Percentiles rank a stretch among this genome's conserved stretches.
These are phyloP conservation scores for Aspergillus panamensis DNA, from an alignment of 495 filamentous ascomycete genomes.

Conservation along the genomic window DNA sequence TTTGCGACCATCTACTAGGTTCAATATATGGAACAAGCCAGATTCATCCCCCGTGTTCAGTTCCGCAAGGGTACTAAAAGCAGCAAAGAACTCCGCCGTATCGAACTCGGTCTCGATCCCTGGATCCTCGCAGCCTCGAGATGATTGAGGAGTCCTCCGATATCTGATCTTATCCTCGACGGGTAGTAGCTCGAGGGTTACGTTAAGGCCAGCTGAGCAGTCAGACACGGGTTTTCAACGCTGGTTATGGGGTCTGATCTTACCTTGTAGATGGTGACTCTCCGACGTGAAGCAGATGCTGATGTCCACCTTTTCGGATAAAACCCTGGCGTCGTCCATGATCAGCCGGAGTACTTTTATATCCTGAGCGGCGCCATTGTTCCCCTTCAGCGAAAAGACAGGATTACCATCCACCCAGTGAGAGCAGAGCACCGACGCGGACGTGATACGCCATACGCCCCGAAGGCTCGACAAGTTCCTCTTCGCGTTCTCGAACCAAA, in stretches of 20 bases:
- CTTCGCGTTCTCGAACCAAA: background rate
- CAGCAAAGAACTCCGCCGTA: background rate
- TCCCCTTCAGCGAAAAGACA: background rate
- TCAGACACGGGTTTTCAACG: background rate
- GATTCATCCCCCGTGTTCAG: background rate
- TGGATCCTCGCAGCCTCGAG: background rate
- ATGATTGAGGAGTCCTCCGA: background rate
- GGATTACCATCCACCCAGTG: background rate
- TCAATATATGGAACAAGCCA: background rate
- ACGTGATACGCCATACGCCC: background rate
- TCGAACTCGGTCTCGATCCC: background rate
- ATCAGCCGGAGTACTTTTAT: background rate
- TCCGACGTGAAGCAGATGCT: background rate
- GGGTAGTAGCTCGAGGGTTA: background rate
- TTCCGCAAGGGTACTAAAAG: background rate
- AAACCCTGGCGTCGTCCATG: background rate
- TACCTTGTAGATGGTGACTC: background rate
- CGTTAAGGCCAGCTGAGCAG: background rate
- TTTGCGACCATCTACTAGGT: too few species aligned
- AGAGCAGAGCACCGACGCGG: background rate
- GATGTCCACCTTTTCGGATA: background rate
- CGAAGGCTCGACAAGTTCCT: background rate
- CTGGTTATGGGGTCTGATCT: background rate
- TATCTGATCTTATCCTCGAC: background rate
- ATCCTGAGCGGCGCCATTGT: background rate